A percentile compares a stretch with the other conserved stretches of the same genome.
Conservation (phyloP, 2,329 filamentous ascomycete species). For the Alternaria panax region DNA sequence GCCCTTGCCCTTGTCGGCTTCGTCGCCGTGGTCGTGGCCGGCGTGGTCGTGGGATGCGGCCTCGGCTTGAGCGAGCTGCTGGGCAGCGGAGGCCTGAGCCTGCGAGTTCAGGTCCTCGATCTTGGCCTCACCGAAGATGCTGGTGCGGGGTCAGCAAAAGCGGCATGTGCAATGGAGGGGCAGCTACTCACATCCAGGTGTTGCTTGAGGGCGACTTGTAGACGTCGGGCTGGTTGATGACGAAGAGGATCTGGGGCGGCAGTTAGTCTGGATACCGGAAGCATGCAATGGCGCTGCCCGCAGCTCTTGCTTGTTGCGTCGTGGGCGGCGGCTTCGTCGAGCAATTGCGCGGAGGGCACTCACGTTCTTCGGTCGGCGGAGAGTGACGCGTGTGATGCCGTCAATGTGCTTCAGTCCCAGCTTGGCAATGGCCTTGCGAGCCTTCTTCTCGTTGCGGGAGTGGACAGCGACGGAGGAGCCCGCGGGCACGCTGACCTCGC, state of each 20-base stretch:
- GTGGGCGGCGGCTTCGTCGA: constrained; percentile 15
- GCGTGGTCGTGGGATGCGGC: constrained; percentile 70
- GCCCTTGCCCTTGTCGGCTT: constrained; percentile 70
- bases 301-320: constrained; percentile 9
- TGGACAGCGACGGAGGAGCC: constrained; percentile 91
- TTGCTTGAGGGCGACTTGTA: constrained; percentile 99
- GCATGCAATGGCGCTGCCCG: constrained; percentile 8
- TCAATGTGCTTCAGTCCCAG: constrained; percentile 94
- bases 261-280: constrained; percentile 28
- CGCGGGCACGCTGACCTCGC: constrained; percentile 74
- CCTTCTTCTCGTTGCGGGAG: constrained; percentile 99
- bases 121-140: constrained; percentile 99
- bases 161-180: constrained; percentile 12
- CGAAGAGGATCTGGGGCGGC: constrained; percentile 84
- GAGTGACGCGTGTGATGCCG: constrained; percentile 97
- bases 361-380: constrained; percentile 98
- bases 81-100: constrained; percentile 92
- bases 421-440: constrained; percentile 98
- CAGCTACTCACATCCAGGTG: constrained; percentile 92
- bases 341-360: constrained; percentile 57
- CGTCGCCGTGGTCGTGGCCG: constrained; percentile 76
- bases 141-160: constrained; percentile 53
- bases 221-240: constrained; percentile 99
- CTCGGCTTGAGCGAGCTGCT: constrained; percentile 85
- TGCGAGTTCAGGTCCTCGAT: constrained; percentile 99